phyloP scores from a whole-genome alignment of 768 basidiomycete genomes.

The Cyclocybe aegerita region DNA sequence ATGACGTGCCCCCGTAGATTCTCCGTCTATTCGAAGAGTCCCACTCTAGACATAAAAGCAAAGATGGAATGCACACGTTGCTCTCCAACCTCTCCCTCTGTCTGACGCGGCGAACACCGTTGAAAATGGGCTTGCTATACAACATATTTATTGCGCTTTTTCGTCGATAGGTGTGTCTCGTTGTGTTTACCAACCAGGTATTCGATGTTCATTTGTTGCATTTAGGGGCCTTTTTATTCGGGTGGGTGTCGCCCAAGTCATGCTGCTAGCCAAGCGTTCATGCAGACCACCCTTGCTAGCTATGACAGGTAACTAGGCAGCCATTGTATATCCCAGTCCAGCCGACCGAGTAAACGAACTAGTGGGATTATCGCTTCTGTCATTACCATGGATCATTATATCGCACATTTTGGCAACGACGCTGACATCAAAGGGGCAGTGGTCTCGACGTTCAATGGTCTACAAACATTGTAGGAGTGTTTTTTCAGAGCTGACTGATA shows the following conservation, averaged over 20 bases:
- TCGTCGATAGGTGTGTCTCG: conserved; percentile 43
- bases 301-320: conserved; percentile 44
- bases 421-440: conserved; percentile 55
- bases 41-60: conserved; percentile 9
- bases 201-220: neutral
- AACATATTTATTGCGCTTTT: conserved; percentile 50
- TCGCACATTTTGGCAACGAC: conserved; percentile 43
- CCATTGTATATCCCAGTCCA: neutral
- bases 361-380: conserved; percentile 64
- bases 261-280: neutral
- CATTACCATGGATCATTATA: conserved; percentile 52
- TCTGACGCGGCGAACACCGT: neutral
- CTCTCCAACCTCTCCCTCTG: neutral
- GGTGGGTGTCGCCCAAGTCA: conserved; percentile 26
- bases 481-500: neutral
- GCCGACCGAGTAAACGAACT: neutral
- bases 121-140: conserved; percentile 41
- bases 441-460: conserved; percentile 59
- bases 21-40: conserved; percentile 17
- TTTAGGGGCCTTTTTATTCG: conserved; percentile 52
- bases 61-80: neutral
- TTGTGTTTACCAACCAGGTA: neutral
- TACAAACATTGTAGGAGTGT: neutral
- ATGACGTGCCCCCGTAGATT: conserved; percentile 19
- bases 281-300: conserved; percentile 16